phyloP scores from a whole-genome alignment of 2,329 filamentous ascomycete species.

The Berkeleyomyces rouxiae region DNA sequence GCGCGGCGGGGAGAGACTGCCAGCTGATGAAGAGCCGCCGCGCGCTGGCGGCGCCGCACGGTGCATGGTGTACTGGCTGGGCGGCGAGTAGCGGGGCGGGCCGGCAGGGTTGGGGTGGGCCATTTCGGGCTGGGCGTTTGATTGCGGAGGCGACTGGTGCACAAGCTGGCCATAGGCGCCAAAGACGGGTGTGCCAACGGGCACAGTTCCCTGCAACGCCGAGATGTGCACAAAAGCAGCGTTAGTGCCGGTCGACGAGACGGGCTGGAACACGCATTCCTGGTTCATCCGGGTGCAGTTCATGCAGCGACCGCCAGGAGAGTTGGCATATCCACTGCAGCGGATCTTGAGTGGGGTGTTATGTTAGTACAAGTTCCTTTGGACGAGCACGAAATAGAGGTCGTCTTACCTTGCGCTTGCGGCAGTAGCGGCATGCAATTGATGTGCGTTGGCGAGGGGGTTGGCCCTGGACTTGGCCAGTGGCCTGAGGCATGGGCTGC shows the following conservation, averaged over 20 bases:
- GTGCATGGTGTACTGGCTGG: neutral
- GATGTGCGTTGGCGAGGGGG: conserved; percentile 40
- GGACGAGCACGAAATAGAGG: neutral
- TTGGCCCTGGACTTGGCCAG: conserved; percentile 1
- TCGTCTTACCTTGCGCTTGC: conserved; percentile 39
- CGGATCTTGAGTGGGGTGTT: conserved; percentile 30
- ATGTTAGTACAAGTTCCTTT: neutral
- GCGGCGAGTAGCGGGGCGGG: neutral
- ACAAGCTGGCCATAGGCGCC: conserved; percentile 20
- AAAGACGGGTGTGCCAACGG: conserved; percentile 38
- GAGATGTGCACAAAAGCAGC: conserved; percentile 44
- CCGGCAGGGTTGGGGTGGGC: neutral
- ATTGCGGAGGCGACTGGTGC: conserved; percentile 14
- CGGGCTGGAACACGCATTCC: conserved; percentile 44
- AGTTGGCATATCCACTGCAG: conserved; percentile 43
- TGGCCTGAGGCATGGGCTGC: neutral
- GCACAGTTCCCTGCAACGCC: conserved; percentile 39
- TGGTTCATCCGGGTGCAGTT: conserved; percentile 47
- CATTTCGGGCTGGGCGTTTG: too few species aligned
- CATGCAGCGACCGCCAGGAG: conserved; percentile 40
- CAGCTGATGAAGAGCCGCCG: conserved; percentile 24
- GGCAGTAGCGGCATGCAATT: conserved; percentile 43
- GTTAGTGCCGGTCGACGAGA: conserved; percentile 34
- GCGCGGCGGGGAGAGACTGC: conserved; percentile 27
- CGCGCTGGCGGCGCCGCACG: conserved; percentile 18